phyloP scores from a whole-genome alignment of 345 rosid genomes.

The Rhodamnia rubescens region DNA sequence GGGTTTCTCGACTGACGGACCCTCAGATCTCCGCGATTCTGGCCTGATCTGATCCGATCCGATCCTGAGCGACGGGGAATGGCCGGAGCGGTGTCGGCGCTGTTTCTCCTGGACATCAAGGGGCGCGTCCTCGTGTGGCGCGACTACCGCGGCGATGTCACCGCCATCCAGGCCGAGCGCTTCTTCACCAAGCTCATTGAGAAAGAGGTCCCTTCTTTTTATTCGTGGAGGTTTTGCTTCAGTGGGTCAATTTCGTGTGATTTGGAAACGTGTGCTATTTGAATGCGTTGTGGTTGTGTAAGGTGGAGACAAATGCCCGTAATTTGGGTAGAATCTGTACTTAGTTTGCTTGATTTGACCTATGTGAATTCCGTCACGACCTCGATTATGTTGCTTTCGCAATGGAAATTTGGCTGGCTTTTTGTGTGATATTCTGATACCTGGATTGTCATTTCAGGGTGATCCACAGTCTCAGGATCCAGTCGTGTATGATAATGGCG shows the following conservation, averaged over 20 bases:
- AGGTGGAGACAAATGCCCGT: background rate
- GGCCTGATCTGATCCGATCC: background rate
- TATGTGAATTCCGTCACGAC: background rate
- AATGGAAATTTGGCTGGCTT: background rate
- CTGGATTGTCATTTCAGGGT: conserved; percentile 34
- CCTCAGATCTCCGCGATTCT: conserved; percentile 1
- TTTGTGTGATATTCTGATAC: background rate
- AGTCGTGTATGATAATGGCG: conserved; percentile 92
- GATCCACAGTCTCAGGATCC: conserved; percentile 98
- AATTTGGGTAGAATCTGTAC: background rate
- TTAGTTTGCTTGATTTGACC: background rate
- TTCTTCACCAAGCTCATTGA: conserved; percentile 96
- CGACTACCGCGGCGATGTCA: conserved; percentile 90
- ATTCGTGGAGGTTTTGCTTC: background rate
- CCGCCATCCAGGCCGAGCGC: conserved; percentile 76
- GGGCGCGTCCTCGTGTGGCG: conserved; percentile 98
- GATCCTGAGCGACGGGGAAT: conserved; percentile 15
- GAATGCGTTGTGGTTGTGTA: background rate
- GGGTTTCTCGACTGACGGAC: background rate
- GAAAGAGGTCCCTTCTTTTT: conserved; percentile 46
- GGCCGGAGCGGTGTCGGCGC: conserved; percentile 97
- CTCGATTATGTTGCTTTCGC: background rate
- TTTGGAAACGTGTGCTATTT: background rate
- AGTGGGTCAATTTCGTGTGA: background rate
- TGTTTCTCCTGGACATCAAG: conserved; percentile 82